Conservation (phyloP, 225 moss, liverwort and hornwort species). For the Bryum argenteum region DNA sequence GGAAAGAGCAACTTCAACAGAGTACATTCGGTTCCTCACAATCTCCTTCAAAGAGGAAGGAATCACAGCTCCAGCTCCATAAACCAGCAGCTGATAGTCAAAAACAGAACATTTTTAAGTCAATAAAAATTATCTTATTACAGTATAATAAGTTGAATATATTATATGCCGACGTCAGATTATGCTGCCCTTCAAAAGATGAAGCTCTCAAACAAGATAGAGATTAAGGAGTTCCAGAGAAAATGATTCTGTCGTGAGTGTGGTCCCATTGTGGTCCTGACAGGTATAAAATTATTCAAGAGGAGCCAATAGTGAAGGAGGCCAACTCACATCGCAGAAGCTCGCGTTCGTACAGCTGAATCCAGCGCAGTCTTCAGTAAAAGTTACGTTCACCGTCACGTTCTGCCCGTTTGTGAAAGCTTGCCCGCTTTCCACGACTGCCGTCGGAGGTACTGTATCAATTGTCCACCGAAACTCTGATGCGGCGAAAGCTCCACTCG, state of each 20-base stretch:
- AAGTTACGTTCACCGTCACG: conserved; percentile 44
- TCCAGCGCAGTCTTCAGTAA: conserved; percentile 45
- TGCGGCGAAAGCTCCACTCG: conserved; percentile 23
- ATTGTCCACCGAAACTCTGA: conserved; percentile 46
- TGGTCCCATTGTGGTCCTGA: background rate
- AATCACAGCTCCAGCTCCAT: conserved; percentile 45
- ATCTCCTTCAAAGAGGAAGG: conserved; percentile 46
- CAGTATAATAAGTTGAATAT: background rate
- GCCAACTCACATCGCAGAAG: conserved; percentile 41
- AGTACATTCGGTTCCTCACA: conserved; percentile 34
- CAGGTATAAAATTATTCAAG: background rate
- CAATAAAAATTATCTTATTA: conserved; percentile 1
- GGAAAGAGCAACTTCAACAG: conserved; percentile 39
- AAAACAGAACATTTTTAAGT: conserved; percentile 2
- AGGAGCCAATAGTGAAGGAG: background rate
- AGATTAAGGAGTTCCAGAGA: background rate
- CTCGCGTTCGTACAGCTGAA: conserved; percentile 38
- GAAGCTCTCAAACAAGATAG: background rate
- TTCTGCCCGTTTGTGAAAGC: conserved; percentile 43
- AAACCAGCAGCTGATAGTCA: conserved; percentile 34
- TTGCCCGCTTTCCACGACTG: conserved; percentile 37
- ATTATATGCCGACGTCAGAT: background rate
- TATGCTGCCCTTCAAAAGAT: background rate
- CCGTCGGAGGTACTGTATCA: conserved; percentile 48
- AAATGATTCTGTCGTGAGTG: background rate